phyloP scores from a whole-genome alignment of 2,329 filamentous ascomycete species.

The Claviceps digitariae region DNA sequence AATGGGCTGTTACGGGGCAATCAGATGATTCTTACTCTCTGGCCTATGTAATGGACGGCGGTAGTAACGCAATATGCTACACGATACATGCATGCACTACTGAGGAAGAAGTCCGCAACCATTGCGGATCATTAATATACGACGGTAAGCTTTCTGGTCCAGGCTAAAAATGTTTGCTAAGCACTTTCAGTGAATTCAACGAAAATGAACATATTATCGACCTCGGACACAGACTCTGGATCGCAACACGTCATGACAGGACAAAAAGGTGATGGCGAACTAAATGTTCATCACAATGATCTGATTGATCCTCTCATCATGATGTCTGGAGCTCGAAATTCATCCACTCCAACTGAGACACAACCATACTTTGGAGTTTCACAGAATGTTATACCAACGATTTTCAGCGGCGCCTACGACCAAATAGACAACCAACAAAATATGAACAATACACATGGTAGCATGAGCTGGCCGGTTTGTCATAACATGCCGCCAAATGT shows the following conservation, averaged over 20 bases:
- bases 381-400: not conserved
- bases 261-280: not conserved
- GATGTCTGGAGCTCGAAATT: not conserved
- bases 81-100: conserved; percentile 8
- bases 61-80: conserved; percentile 1
- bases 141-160: conserved; percentile 3
- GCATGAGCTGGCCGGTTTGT: not conserved
- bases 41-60: conserved; percentile 6
- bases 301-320: not conserved
- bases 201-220: not conserved
- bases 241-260: not conserved
- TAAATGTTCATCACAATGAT: not conserved
- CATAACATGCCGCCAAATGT: not conserved
- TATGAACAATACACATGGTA: not conserved
- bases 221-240: not conserved
- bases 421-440: not conserved
- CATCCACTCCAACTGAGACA: not conserved
- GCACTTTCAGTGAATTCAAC: not conserved
- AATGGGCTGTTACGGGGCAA: conserved; percentile 8
- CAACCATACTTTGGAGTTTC: not conserved
- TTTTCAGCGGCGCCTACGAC: not conserved
- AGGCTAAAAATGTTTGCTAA: not conserved
- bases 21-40: conserved; percentile 4
- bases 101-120: conserved; percentile 4
- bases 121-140: conserved; percentile 7